Percentiles rank a stretch among this genome's conserved stretches.
Conservation (phyloP, 2,329 filamentous ascomycete genomes). For the Drechslerella stenobrocha region DNA sequence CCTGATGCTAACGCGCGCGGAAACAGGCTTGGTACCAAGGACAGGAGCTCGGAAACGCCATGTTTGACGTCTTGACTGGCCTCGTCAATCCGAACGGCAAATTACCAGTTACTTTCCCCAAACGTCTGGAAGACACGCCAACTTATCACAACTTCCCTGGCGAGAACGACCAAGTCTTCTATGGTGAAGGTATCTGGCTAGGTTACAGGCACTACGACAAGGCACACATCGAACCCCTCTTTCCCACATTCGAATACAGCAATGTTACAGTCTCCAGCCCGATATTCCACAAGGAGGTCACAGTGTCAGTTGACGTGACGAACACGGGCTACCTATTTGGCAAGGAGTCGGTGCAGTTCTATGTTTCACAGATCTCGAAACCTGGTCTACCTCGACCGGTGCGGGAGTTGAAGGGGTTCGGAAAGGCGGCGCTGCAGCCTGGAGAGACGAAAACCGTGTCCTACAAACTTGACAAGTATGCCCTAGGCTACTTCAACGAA, state of each 20-base stretch:
- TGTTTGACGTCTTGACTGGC: conserved; percentile 76
- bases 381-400: conserved; percentile 54
- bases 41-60: conserved; percentile 80
- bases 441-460: conserved; percentile 55
- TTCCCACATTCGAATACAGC: conserved; percentile 64
- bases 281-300: conserved; percentile 49
- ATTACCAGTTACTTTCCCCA: conserved; percentile 73
- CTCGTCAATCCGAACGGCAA: conserved; percentile 74
- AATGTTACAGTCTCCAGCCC: conserved; percentile 50
- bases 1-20: conserved; percentile 17
- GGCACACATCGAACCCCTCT: conserved; percentile 67
- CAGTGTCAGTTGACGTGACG: conserved; percentile 52
- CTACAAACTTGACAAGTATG: conserved; percentile 59
- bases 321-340: conserved; percentile 53
- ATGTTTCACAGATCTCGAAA: conserved; percentile 53
- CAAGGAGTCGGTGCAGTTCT: conserved; percentile 53
- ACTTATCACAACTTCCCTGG: conserved; percentile 70
- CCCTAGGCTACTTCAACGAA: conserved; percentile 65
- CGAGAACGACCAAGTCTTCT: conserved; percentile 72
- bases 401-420: conserved; percentile 59
- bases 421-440: conserved; percentile 56
- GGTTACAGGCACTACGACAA: conserved; percentile 81
- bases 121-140: conserved; percentile 69
- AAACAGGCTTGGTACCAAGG: conserved; percentile 80
- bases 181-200: conserved; percentile 78